Evolutionary conservation across 1,139 yeast species (phyloP).

Genomic region (Nakaseomyces bracarensis): DNA sequence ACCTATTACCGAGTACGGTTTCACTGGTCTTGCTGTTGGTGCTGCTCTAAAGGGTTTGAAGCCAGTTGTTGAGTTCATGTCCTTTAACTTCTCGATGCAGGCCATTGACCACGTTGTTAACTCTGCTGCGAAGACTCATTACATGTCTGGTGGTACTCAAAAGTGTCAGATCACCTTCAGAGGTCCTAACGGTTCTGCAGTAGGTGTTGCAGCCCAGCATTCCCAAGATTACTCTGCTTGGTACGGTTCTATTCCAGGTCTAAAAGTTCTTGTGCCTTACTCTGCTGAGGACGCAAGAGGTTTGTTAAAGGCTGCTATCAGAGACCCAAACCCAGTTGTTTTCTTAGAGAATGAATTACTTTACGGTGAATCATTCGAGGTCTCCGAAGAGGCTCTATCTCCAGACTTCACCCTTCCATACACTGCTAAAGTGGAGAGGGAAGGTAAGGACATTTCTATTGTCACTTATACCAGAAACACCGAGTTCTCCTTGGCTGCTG

Average conservation of each 20-base stretch:
- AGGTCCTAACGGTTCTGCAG: conserved; percentile 99
- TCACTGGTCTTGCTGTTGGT: conserved; percentile 96
- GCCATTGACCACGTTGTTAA: conserved; percentile 96
- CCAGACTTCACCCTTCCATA: conserved; percentile 88
- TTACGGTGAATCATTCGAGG: conserved; percentile 86
- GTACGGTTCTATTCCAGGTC: conserved; percentile 98
- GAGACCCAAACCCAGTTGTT: conserved; percentile 97
- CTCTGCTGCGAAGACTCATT: conserved; percentile 97
- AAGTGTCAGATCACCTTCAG: conserved; percentile 95
- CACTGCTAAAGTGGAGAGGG: conserved; percentile 89
- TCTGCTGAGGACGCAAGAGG: conserved; percentile 97
- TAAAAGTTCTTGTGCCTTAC: conserved; percentile 92
- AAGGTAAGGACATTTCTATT: conserved; percentile 83
- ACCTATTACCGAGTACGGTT: conserved; percentile 99
- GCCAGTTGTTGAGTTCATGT: conserved; percentile 98
- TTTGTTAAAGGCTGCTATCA: conserved; percentile 85
- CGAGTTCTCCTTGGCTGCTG: conserved; percentile 78
- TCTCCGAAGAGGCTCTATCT: conserved; percentile 80
- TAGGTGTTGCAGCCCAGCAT: conserved; percentile 99
- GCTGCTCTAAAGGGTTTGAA: conserved; percentile 94
- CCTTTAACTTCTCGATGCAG: conserved; percentile 99
- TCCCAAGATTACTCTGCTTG: conserved; percentile 96
- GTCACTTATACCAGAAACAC: conserved; percentile 92
- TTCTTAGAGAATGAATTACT: conserved; percentile 92
- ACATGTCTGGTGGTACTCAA: conserved; percentile 99